Conservation (phyloP, 352 stramenopile genomes). For the Phytophthora cryptogea region DNA sequence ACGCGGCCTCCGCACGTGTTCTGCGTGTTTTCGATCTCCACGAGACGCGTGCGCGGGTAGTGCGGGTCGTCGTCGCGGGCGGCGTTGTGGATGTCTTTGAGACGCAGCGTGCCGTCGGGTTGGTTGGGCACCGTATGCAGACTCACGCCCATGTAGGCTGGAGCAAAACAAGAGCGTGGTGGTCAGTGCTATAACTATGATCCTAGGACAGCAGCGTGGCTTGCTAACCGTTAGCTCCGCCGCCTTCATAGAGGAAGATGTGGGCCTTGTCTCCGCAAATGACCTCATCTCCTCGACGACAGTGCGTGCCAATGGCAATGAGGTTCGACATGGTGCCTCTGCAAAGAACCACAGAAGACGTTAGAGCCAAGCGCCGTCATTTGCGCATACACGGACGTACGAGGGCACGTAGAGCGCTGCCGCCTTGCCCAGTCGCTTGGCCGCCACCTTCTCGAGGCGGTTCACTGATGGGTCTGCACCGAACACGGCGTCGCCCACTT, state of each 20-base stretch:
- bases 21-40: conserved; percentile 98
- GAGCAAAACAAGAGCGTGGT: conserved; percentile 1
- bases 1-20: conserved; percentile 95
- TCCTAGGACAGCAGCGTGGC: neutral
- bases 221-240: conserved; percentile 76
- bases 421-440: conserved; percentile 94
- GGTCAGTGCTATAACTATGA: conserved; percentile 1
- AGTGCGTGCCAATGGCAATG: conserved; percentile 94
- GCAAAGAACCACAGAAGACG: conserved; percentile 2
- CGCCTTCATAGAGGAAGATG: conserved; percentile 97
- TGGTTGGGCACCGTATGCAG: conserved; percentile 87
- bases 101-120: conserved; percentile 81
- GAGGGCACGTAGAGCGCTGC: conserved; percentile 96
- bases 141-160: conserved; percentile 91
- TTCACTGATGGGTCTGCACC: conserved; percentile 94
- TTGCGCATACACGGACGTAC: conserved; percentile 37
- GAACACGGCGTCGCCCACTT: conserved; percentile 81
- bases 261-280: conserved; percentile 95
- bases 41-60: conserved; percentile 85
- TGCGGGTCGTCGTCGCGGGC: conserved; percentile 82
- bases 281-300: conserved; percentile 92
- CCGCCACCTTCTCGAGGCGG: conserved; percentile 90
- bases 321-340: conserved; percentile 98
- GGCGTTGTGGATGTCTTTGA: conserved; percentile 82
- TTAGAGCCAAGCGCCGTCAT: conserved; percentile 6